Evolutionary conservation across 345 rosid species (phyloP).

Genomic region (Dipteronia dyeriana): DNA sequence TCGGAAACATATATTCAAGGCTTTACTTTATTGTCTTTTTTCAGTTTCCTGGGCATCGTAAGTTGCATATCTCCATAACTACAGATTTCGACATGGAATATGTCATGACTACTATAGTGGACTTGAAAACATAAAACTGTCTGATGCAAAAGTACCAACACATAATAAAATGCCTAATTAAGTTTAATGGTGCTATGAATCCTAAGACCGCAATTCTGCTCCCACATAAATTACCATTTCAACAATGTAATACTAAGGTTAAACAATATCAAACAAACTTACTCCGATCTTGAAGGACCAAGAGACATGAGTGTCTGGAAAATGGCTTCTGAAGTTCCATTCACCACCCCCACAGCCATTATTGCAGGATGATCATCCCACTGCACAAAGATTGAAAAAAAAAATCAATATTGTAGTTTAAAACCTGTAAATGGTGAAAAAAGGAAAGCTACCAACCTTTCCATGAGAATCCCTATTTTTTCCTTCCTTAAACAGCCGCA

Average conservation of each 20-base stretch:
- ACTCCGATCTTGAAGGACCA: conserved; percentile 96
- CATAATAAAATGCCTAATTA: background rate
- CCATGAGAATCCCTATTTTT: conserved; percentile 74
- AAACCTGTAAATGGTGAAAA: conserved; percentile 11
- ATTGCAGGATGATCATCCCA: conserved; percentile 99
- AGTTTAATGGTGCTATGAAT: background rate
- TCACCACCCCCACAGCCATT: conserved; percentile 96
- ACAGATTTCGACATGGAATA: background rate
- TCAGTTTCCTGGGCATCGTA: background rate
- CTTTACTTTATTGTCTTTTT: background rate
- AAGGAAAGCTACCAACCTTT: conserved; percentile 49
- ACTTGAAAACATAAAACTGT: background rate
- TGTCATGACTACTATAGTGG: background rate
- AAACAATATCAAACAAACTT: conserved; percentile 27
- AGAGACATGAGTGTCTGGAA: conserved; percentile 94
- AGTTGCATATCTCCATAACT: background rate
- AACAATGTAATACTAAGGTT: conserved; percentile 12
- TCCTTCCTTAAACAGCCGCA: conserved; percentile 90
- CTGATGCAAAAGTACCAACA: background rate
- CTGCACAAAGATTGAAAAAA: conserved; percentile 34
- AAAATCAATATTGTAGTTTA: conserved; percentile 1
- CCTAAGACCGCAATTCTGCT: background rate
- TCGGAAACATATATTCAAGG: background rate
- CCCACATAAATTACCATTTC: background rate
- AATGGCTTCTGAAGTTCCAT: conserved; percentile 89